Percentiles rank a stretch among this genome's conserved stretches.
Conservation (phyloP, 2,329 filamentous ascomycete genomes). For the Arthrobotrys iridis region DNA sequence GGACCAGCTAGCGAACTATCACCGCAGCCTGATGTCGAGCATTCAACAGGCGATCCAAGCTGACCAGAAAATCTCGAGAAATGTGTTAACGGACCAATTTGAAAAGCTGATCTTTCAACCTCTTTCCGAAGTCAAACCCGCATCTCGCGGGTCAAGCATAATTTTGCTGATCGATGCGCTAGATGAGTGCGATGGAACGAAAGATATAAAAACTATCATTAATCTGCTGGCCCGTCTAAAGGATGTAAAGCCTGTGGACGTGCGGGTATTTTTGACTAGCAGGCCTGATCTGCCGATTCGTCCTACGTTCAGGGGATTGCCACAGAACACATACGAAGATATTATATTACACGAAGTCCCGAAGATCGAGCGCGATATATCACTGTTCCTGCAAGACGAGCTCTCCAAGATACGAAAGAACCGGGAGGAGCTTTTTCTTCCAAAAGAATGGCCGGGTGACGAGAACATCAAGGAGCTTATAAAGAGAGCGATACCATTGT, state of each 20-base stretch:
- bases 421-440: constrained; percentile 34
- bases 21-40: not conserved
- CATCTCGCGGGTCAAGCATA: no score
- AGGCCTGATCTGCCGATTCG: constrained; percentile 56
- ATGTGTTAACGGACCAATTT: constrained; percentile 62
- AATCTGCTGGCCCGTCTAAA: constrained; percentile 38
- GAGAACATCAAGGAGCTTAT: constrained; percentile 52
- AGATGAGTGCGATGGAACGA: constrained; percentile 60
- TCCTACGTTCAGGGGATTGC: constrained; percentile 50
- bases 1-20: not conserved
- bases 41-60: constrained; percentile 8
- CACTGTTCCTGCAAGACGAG: constrained; percentile 54
- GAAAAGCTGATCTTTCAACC: constrained; percentile 62
- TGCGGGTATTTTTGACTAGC: constrained; percentile 57
- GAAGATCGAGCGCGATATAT: constrained; percentile 59
- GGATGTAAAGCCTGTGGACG: constrained; percentile 34
- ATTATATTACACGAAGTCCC: constrained; percentile 44
- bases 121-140: no score
- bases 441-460: constrained; percentile 54
- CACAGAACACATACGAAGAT: constrained; percentile 31
- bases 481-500: constrained; percentile 55
- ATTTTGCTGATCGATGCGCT: constrained; percentile 59
- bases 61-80: constrained; percentile 51
- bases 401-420: constrained; percentile 51
- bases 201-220: constrained; percentile 54